These are phyloP conservation scores for Butyriboletus appendiculatus DNA, from an alignment of 1,284 basidiomycete genomes.

Conservation along the genomic window DNA sequence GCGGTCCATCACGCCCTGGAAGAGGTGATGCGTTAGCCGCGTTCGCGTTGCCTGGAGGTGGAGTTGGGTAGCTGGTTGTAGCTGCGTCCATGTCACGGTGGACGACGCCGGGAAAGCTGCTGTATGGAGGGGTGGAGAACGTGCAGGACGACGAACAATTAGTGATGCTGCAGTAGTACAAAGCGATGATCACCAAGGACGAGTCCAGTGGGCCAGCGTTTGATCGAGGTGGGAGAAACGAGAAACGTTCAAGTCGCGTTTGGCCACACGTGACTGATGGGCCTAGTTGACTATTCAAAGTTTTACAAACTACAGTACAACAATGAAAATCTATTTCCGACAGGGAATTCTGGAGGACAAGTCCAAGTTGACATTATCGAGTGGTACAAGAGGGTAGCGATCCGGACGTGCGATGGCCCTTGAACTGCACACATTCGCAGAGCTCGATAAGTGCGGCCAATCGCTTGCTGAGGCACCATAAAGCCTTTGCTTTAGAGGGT, in stretches of 20 bases:
- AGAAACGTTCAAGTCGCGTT: slow-evolving; percentile 32
- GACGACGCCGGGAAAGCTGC: not conserved
- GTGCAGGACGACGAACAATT: not conserved
- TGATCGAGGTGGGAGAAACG: slow-evolving; percentile 22
- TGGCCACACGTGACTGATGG: slow-evolving; percentile 31
- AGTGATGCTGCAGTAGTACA: not conserved
- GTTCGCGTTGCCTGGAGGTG: slow-evolving; percentile 37
- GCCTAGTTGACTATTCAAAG: not conserved
- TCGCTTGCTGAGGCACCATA: not conserved
- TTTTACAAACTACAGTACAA: not conserved
- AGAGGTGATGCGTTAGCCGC: slow-evolving; percentile 39
- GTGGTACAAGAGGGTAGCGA: not conserved
- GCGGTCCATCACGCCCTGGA: slow-evolving; percentile 53
- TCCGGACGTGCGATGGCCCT: not conserved
- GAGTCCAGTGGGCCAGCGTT: not conserved
- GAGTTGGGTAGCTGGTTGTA: slow-evolving; percentile 12
- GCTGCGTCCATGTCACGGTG: slow-evolving; percentile 25
- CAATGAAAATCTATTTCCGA: slow-evolving; percentile 10
- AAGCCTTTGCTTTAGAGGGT: slow-evolving; percentile 3
- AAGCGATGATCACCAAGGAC: not conserved
- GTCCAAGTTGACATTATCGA: not conserved
- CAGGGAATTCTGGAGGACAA: slow-evolving; percentile 1
- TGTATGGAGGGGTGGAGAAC: not conserved
- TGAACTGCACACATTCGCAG: not conserved
- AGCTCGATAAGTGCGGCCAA: slow-evolving; percentile 1